Base-by-base conservation (phyloP, 1,284 basidiomycete genomes). In the Cystobasidium slooffiae region DNA sequence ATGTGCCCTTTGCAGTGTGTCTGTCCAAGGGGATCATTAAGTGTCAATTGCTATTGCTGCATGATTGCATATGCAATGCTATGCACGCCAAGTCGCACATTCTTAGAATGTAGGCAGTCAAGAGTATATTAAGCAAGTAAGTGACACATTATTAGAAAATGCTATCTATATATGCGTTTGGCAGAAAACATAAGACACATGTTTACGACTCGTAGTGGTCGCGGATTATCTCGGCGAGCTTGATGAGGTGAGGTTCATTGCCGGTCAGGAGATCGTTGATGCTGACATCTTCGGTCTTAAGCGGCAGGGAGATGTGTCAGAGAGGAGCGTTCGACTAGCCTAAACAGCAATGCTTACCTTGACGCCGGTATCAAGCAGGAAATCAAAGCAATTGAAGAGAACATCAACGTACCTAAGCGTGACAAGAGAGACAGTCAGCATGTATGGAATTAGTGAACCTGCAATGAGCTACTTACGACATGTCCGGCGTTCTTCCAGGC, bases 231-330 rank as follows among this genome's bases (percentile, higher is more conserved):
- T 86, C 88, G 78, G 96, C 82, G 37, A 96, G 84, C 80, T 92
- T 88, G 8, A 89, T 79, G 77, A 94, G 88, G 84, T 91, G 93
- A 55, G 90, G 89, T 53, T 87, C 84, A 81, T 90, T 91, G 51
- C 91, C 92, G 75, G 88, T 87, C 68, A 91, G 85, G 56, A 97
- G 86, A 82, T 96, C 94, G 80, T 94, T 94, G 83, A 96, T 93
- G 79, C 91, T 94, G 44, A 95, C 90, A 76, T 83, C 88, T 10
- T 90, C 93, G 85, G 94, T 91, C 83, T 73, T n/a, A 16, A 46
- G 37, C 22, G 22, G 31, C 39, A 12, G 20, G 14, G 51, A 49
- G 49, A 49, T 22, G 31, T 2, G 47, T n/a, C 44, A 53, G 44
- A 39, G 12, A 67, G 22, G 18, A 12, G n/a, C 64, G 4, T 18